Conservation (phyloP, 202 grass and related monocot genomes). For the Brachypodium distachyon region DNA sequence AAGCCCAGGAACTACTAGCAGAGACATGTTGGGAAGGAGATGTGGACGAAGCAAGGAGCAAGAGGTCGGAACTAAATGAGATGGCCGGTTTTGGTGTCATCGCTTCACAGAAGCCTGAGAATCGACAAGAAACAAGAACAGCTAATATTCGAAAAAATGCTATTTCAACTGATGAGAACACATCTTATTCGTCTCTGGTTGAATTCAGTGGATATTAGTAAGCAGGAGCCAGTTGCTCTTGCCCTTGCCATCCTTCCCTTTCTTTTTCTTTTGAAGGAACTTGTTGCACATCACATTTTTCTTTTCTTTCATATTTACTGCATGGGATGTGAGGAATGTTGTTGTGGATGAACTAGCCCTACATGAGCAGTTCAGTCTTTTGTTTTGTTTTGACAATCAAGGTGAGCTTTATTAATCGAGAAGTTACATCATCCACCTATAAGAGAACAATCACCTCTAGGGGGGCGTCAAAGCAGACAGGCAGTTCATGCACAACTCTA, state of each 20-base stretch:
- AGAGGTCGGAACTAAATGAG: constrained; percentile 44
- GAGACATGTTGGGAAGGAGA: constrained; percentile 91
- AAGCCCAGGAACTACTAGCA: constrained; percentile 56
- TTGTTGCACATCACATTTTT: not conserved
- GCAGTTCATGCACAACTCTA: too few relatives aligned
- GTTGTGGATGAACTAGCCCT: not conserved
- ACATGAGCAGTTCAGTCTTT: too few relatives aligned
- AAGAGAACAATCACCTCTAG: too few relatives aligned
- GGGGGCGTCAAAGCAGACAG: too few relatives aligned
- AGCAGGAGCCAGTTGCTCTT: not conserved
- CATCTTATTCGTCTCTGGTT: constrained; percentile 81
- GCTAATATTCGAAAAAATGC: not conserved
- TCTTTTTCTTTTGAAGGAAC: not conserved
- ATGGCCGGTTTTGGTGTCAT: constrained; percentile 38
- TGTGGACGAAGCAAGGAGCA: constrained; percentile 50
- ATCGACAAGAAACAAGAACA: constrained; percentile 14
- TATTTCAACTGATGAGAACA: constrained; percentile 61
- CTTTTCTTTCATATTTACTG: not conserved
- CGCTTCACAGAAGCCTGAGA: constrained; percentile 1
- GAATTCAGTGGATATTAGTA: constrained; percentile 77
- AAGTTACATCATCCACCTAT: too few relatives aligned
- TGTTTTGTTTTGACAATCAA: too few relatives aligned
- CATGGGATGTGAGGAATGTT: not conserved
- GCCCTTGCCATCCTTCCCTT: not conserved
- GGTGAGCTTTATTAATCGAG: too few relatives aligned